A percentile compares a stretch with the other conserved stretches of the same genome.
These are phyloP conservation scores for Coriolopsis trogii DNA, from an alignment of 1,284 basidiomycete species.

Conservation along the genomic window DNA sequence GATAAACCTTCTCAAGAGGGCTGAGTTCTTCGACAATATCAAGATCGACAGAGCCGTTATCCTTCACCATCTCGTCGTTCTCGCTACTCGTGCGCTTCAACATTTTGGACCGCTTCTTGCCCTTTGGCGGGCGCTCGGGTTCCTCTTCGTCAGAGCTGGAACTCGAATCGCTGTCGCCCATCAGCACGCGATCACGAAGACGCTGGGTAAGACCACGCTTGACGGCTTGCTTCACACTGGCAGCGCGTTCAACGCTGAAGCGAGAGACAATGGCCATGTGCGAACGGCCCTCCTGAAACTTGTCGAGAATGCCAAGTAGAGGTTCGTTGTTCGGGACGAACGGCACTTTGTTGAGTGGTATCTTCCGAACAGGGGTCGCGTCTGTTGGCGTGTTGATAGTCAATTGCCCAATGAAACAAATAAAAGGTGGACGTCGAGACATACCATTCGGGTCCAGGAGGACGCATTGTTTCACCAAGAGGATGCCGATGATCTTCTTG, in stretches of 20 bases:
- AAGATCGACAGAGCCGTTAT: constrained; percentile 31
- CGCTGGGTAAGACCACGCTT: constrained; percentile 76
- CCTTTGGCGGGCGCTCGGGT: constrained; percentile 23
- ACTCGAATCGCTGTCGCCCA: constrained; percentile 58
- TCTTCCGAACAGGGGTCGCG: constrained; percentile 74
- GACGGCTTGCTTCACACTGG: constrained; percentile 68
- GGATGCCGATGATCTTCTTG: constrained; percentile 81
- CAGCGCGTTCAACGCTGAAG: constrained; percentile 49
- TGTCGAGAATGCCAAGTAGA: constrained; percentile 85
- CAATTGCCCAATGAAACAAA: constrained; percentile 2
- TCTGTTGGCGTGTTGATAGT: constrained; percentile 48
- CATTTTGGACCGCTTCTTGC: constrained; percentile 24
- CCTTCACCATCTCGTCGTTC: constrained; percentile 38
- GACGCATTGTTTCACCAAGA: constrained; percentile 85
- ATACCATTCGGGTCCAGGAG: constrained; percentile 85
- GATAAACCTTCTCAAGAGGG: constrained; percentile 18
- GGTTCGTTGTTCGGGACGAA: constrained; percentile 87
- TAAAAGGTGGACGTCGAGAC: background rate
- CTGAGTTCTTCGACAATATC: constrained; percentile 33
- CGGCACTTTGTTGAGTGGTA: constrained; percentile 84
- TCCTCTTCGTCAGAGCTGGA: constrained; percentile 39
- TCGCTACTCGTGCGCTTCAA: constrained; percentile 34
- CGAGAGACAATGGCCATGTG: constrained; percentile 91
- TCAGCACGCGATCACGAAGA: constrained; percentile 63
- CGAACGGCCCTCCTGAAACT: constrained; percentile 88